These are phyloP conservation scores for Solanum arcanum DNA, from an alignment of 257 asterid genomes.

Conservation along the genomic window DNA sequence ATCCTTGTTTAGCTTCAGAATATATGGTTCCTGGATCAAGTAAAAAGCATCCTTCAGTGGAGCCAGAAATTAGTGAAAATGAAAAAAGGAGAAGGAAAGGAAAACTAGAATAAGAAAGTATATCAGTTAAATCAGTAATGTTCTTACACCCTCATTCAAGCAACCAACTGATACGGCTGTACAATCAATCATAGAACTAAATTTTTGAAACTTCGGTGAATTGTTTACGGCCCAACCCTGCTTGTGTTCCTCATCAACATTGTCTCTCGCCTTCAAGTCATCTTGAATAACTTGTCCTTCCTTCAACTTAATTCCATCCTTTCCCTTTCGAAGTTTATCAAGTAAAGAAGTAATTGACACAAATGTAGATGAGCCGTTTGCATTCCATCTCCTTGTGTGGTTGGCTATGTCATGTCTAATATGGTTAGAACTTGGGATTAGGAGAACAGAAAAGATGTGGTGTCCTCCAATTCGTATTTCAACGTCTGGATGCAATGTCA, in stretches of 20 bases:
- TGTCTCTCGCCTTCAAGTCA: conserved; percentile 33
- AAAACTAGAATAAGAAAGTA: background rate
- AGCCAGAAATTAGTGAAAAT: background rate
- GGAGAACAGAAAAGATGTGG: conserved; percentile 80
- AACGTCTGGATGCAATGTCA: conserved; percentile 78
- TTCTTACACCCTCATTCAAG: conserved; percentile 56
- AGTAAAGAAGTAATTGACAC: conserved; percentile 79
- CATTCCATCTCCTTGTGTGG: conserved; percentile 56
- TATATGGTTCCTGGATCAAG: conserved; percentile 55
- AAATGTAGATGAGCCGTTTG: conserved; percentile 62
- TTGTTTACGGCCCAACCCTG: conserved; percentile 54
- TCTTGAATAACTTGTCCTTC: conserved; percentile 32
- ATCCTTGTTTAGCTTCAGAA: conserved; percentile 71
- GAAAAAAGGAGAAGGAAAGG: background rate
- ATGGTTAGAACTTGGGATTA: conserved; percentile 58
- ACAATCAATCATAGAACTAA: conserved; percentile 66
- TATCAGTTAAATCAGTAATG: background rate
- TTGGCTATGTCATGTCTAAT: conserved; percentile 44
- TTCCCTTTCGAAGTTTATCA: conserved; percentile 85
- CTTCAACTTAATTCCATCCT: conserved; percentile 34
- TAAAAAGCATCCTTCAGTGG: background rate
- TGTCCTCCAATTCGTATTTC: conserved; percentile 90
- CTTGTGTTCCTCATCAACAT: conserved; percentile 51
- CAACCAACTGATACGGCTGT: conserved; percentile 38
- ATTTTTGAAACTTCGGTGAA: conserved; percentile 69